Evolutionary conservation across 371 early-diverging fungal genomes (phyloP), one percentile per base, ranked within the genome.

Genomic region (Dichotomocladium elegans): DNA sequence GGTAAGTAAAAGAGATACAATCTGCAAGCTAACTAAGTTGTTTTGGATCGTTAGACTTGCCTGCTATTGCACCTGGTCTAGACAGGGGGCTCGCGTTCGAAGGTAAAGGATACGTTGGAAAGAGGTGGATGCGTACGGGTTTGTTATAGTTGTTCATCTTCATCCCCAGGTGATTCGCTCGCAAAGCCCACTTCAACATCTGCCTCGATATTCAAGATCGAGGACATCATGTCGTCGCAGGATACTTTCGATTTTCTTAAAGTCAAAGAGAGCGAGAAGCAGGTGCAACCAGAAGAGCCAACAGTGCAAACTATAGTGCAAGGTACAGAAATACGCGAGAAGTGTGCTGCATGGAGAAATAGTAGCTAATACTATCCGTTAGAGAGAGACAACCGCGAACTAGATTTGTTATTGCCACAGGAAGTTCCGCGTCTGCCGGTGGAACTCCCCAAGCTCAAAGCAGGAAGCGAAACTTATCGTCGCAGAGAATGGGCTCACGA

Each of bases 401-500:
- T 80, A 12, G 77, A 77, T 66, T 59, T 53, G 5, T 51, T 68
- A 4, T 57, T 79, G 11, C 74, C 73, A 11, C 44, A 45, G 31
- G 63, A 43, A 46, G 43, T 17, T 46, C 60, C 46, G 22, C 40
- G 49, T 44, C 14, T 59, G 17, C 17, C 28, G 4, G 34, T 31
- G 4, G 50, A 51, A 19, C 25, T 55, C 19, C 54, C 58, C 9
- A 68, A 72, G 26, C 42, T 70, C 3, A 64, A 60, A n/a, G 27
- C 59, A 0, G 62, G 55, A 17, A 70, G 63, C 22, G 63, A 72
- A 25, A 50, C 57, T 8, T 58, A 66, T 12, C 71, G 70, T 22
- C 81, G 80, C 12, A 75, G 82, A 48, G 89, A 93, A 56, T 97
- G 96, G 96, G 96, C 96, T 0, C 94, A 95, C 58, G 85, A 90